Conservation (phyloP, 495 filamentous ascomycete genomes). For the Umbilicaria muhlenbergii region DNA sequence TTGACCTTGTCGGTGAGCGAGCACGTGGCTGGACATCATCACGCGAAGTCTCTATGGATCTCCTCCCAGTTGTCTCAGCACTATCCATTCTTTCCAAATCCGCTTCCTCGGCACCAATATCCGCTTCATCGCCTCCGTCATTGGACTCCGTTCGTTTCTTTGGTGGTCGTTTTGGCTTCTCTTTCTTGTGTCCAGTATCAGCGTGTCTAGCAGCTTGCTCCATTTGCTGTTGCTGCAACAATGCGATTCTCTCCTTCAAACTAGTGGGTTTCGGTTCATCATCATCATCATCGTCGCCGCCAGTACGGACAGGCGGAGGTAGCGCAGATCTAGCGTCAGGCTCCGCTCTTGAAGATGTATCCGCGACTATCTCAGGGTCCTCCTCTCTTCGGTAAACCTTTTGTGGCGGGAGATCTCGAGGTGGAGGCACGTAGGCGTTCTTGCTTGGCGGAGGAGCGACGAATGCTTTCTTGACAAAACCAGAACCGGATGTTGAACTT, state of each 20-base stretch:
- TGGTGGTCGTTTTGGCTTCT: constrained; percentile 67
- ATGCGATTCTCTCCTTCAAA: constrained; percentile 84
- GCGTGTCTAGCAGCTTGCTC: constrained; percentile 72
- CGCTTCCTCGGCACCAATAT: constrained; percentile 18
- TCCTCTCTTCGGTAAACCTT: constrained; percentile 81
- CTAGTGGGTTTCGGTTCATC: constrained; percentile 80
- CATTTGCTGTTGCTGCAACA: constrained; percentile 84
- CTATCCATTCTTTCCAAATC: constrained; percentile 30
- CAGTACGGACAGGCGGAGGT: constrained; percentile 38
- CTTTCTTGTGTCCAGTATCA: constrained; percentile 66
- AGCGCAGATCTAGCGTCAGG: constrained; percentile 38
- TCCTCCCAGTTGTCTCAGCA: constrained; percentile 35
- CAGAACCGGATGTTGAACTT: constrained; percentile 35
- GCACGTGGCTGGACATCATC: constrained; percentile 16
- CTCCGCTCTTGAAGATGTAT: constrained; percentile 34
- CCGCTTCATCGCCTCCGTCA: constrained; percentile 19
- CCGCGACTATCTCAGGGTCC: constrained; percentile 64
- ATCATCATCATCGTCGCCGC: constrained; percentile 46
- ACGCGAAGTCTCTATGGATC: constrained; percentile 39
- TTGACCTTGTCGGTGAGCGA: constrained; percentile 22
- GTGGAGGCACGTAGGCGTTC: constrained; percentile 74
- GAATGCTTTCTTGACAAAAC: constrained; percentile 96
- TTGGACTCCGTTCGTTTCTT: constrained; percentile 61
- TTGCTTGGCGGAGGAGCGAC: constrained; percentile 90
- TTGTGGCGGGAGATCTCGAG: constrained; percentile 44